These are phyloP conservation scores for Malus fusca DNA, from an alignment of 306 rosid genomes.

Conservation along the genomic window DNA sequence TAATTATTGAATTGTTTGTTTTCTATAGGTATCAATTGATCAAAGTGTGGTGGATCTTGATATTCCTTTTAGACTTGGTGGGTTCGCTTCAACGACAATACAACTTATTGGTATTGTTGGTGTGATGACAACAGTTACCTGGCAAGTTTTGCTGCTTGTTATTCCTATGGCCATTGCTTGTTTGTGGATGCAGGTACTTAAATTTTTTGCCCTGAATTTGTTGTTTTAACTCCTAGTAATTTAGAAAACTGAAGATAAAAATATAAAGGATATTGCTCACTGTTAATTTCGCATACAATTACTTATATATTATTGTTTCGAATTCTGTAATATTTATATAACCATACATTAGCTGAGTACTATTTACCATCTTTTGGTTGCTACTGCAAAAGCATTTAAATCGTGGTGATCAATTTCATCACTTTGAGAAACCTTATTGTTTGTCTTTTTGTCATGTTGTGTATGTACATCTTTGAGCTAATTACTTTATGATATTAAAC, in stretches of 20 bases:
- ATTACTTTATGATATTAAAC: background rate
- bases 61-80: conserved; percentile 95
- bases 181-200: conserved; percentile 96
- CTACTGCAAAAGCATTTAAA: background rate
- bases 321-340: background rate
- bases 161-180: conserved; percentile 91
- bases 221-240: background rate
- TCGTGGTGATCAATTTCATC: background rate
- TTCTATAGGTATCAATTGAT: conserved; percentile 73
- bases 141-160: conserved; percentile 90
- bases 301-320: background rate
- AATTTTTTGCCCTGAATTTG: background rate
- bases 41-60: conserved; percentile 99
- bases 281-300: background rate
- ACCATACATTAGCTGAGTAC: background rate
- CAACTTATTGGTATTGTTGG: conserved; percentile 89
- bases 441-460: background rate
- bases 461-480: background rate
- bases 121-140: conserved; percentile 82
- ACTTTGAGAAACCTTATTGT: background rate
- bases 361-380: background rate
- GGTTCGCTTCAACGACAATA: conserved; percentile 88
- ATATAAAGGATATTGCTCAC: background rate
- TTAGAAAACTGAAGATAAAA: background rate
- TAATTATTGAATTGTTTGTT: conserved; percentile 20